A percentile compares a stretch with the other conserved stretches of the same genome.
Conservation (phyloP, 371 early-diverging fungal genomes). For the Ordospora colligata region DNA sequence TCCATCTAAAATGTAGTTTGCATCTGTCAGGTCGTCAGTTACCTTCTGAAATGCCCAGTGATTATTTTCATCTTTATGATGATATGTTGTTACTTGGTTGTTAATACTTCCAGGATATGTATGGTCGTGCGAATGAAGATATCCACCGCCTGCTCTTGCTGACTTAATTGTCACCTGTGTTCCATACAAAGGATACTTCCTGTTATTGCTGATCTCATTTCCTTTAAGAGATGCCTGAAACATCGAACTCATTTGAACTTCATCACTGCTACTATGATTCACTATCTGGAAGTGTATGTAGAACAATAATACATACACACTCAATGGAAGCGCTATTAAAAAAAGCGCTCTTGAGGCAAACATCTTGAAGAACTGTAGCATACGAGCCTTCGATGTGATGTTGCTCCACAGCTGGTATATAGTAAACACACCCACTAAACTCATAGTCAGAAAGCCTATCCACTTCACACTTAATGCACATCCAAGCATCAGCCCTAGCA, state of each 20-base stretch:
- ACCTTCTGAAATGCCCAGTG: slow-evolving; percentile 67
- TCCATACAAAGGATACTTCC: slow-evolving; percentile 81
- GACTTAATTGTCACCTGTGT: slow-evolving; percentile 79
- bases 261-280: slow-evolving; percentile 76
- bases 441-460: slow-evolving; percentile 90
- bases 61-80: slow-evolving; percentile 89
- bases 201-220: slow-evolving; percentile 69
- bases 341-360: slow-evolving; percentile 58
- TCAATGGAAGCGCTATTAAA: slow-evolving; percentile 73
- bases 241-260: slow-evolving; percentile 89
- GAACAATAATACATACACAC: slow-evolving; percentile 78
- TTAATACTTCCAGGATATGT: slow-evolving; percentile 70
- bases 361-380: slow-evolving; percentile 71
- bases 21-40: slow-evolving; percentile 35
- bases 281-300: slow-evolving; percentile 79
- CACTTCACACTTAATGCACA: slow-evolving; percentile 81
- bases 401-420: slow-evolving; percentile 79
- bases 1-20: slow-evolving; percentile 21
- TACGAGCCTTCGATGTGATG: slow-evolving; percentile 65
- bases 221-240: slow-evolving; percentile 87
- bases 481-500: slow-evolving; percentile 80
- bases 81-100: slow-evolving; percentile 85
- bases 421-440: slow-evolving; percentile 82
- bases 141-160: slow-evolving; percentile 74
- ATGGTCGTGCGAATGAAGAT: slow-evolving; percentile 87